Evolutionary conservation across 495 filamentous ascomycete genomes (phyloP).

Genomic region (Cercophora samala): DNA sequence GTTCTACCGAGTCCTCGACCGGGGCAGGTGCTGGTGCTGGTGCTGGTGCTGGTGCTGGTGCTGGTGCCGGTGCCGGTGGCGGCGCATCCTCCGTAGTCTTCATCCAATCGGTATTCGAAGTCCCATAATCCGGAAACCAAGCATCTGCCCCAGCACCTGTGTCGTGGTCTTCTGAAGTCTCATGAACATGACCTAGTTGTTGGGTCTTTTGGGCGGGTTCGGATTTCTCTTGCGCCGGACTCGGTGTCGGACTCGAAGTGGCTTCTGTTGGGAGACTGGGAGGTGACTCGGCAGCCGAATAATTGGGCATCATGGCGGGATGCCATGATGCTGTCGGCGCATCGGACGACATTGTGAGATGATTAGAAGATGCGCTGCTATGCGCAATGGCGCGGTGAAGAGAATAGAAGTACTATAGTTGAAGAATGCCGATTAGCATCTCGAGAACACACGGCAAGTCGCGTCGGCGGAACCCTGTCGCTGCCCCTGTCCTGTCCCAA

Average conservation of each 20-base stretch:
- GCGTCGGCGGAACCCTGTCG: constrained; percentile 14
- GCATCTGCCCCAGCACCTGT: constrained; percentile 25
- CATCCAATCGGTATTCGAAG: constrained; percentile 29
- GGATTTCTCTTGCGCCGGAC: neutral
- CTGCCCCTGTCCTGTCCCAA: constrained; percentile 18
- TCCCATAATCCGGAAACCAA: constrained; percentile 32
- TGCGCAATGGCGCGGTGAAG: constrained; percentile 24
- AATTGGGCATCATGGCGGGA: constrained; percentile 54
- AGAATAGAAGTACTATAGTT: constrained; percentile 31
- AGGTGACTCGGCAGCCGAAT: constrained; percentile 33
- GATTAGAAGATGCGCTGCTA: constrained; percentile 33
- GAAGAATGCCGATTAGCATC: constrained; percentile 9
- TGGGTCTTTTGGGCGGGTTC: neutral
- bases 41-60: constrained; percentile 2
- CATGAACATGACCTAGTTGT: neutral
- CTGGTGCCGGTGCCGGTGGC: neutral
- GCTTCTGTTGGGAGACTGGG: constrained; percentile 12
- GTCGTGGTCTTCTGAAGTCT: constrained; percentile 5
- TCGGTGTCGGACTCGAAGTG: constrained; percentile 3
- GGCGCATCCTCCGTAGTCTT: constrained; percentile 24
- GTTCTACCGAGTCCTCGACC: constrained; percentile 10
- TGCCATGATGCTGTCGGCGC: constrained; percentile 50
- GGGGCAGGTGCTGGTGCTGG: neutral
- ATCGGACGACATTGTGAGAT: constrained; percentile 40
- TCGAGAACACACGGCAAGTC: constrained; percentile 10